phyloP scores from a whole-genome alignment of 1,284 basidiomycete genomes.

The Trichosporon sp. region DNA sequence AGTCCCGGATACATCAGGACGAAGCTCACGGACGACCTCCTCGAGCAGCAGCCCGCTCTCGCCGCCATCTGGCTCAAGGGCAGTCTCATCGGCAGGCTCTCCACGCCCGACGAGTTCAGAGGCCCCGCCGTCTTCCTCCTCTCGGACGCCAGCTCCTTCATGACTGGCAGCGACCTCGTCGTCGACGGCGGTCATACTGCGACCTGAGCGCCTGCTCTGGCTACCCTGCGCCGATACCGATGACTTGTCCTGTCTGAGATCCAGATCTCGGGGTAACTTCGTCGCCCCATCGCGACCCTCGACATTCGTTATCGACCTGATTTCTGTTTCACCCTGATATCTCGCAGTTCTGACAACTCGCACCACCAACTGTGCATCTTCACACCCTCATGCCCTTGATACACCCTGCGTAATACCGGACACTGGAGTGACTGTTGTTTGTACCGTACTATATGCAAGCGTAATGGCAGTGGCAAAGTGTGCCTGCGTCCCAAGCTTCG shows the following conservation, averaged over 20 bases:
- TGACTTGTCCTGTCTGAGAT: neutral
- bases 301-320: neutral
- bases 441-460: constrained; percentile 11
- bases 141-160: constrained; percentile 49
- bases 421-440: neutral
- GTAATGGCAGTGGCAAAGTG: neutral
- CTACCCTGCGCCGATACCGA: no score
- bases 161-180: constrained; percentile 51
- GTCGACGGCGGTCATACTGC: constrained; percentile 52
- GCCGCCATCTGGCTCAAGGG: constrained; percentile 33
- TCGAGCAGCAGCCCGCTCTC: constrained; percentile 32
- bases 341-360: neutral
- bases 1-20: constrained; percentile 62
- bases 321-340: neutral
- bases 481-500: neutral
- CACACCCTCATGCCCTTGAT: neutral
- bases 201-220: neutral
- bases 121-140: constrained; percentile 56
- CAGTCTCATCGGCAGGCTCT: constrained; percentile 27
- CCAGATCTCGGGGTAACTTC: neutral
- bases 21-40: constrained; percentile 35
- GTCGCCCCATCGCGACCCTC: no score
- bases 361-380: neutral
- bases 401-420: neutral
- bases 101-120: constrained; percentile 34